A percentile compares a stretch with the other conserved stretches of the same genome.
Evolutionary conservation across 257 asterid species (phyloP).

Genomic region (Nemophila menziesii): DNA sequence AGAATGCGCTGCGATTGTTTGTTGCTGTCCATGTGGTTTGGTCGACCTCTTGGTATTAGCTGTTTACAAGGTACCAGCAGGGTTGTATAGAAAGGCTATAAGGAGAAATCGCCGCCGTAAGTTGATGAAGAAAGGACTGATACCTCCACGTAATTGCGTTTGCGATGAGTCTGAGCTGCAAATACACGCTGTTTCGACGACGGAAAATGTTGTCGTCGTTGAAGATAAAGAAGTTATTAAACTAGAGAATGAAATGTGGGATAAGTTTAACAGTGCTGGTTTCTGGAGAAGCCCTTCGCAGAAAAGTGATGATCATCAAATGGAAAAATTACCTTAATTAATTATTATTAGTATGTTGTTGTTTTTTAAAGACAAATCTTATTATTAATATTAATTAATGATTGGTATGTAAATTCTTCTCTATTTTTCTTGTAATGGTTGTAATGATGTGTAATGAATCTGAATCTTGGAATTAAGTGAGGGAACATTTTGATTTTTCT

Average conservation of each 20-base stretch:
- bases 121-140: conserved; percentile 12
- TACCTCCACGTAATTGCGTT: conserved; percentile 23
- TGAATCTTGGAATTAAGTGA: not conserved
- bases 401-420: not conserved
- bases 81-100: conserved; percentile 54
- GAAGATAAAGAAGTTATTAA: conserved; percentile 37
- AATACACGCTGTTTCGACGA: conserved; percentile 22
- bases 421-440: not conserved
- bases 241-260: conserved; percentile 76
- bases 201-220: conserved; percentile 15
- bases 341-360: not conserved
- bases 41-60: conserved; percentile 48
- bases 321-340: conserved; percentile 1
- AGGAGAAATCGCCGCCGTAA: conserved; percentile 42
- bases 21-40: conserved; percentile 77
- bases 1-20: conserved; percentile 76
- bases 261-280: conserved; percentile 47
- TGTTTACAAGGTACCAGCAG: conserved; percentile 59
- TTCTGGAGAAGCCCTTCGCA: conserved; percentile 82
- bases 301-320: conserved; percentile 14
- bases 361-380: not conserved
- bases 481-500: not conserved
- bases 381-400: no score
- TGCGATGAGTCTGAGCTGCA: conserved; percentile 31
- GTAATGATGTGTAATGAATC: conserved; percentile 1